Evolutionary conservation across 306 rosid species (phyloP).

Genomic region (Sechiopsis laciniata): DNA sequence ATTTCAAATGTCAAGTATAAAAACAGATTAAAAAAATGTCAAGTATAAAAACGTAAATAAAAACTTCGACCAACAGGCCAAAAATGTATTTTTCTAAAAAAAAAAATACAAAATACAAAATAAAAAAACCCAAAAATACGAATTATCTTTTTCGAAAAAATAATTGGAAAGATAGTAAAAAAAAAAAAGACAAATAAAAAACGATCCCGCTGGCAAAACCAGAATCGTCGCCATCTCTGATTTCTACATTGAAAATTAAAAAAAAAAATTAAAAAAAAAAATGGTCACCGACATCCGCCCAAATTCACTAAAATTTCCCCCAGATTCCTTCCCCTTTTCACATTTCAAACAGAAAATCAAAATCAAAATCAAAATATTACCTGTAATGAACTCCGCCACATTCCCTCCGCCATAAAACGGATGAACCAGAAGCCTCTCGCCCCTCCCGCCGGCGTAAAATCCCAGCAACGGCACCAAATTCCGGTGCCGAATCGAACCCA

Average conservation of each 20-base stretch:
- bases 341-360: slow-evolving; percentile 17
- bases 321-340: not conserved
- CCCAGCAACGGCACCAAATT: slow-evolving; percentile 41
- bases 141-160: not conserved
- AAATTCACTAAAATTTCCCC: not conserved
- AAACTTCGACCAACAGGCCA: too few relatives aligned
- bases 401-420: slow-evolving; percentile 67
- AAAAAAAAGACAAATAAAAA: not conserved
- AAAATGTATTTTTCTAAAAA: not conserved
- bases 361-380: slow-evolving; percentile 28
- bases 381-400: slow-evolving; percentile 71
- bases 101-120: not conserved
- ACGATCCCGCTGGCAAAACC: not conserved
- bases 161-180: not conserved
- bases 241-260: not conserved
- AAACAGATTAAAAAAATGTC: too few relatives aligned
- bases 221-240: slow-evolving; percentile 9
- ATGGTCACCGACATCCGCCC: not conserved
- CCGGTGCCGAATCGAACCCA: slow-evolving; percentile 41
- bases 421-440: slow-evolving; percentile 92
- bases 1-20: too few relatives aligned
- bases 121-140: not conserved
- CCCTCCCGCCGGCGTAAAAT: slow-evolving; percentile 82
- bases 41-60: too few relatives aligned
- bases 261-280: not conserved